Percentiles rank a stretch among this genome's conserved stretches.
Conservation (phyloP, 202 grass and related monocot genomes). For the Setaria italica region DNA sequence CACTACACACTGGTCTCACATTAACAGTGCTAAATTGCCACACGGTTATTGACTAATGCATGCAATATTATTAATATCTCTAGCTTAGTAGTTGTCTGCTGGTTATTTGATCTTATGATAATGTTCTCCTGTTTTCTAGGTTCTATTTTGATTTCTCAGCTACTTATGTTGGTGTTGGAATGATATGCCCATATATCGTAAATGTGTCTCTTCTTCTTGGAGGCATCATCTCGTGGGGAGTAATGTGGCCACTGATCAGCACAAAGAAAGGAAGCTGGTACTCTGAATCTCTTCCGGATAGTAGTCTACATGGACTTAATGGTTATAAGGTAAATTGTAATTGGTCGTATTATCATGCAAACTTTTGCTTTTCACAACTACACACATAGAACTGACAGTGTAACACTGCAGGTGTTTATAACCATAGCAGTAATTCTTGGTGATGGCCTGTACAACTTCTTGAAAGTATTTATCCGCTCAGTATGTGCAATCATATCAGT, state of each 20-base stretch:
- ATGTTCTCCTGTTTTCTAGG: slow-evolving; percentile 36
- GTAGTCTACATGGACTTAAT: slow-evolving; percentile 73
- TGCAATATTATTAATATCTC: background rate
- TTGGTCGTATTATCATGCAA: background rate
- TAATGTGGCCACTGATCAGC: slow-evolving; percentile 92
- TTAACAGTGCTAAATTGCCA: background rate
- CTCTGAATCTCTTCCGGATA: slow-evolving; percentile 42
- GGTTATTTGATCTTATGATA: background rate
- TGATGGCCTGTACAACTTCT: slow-evolving; percentile 82
- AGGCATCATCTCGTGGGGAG: slow-evolving; percentile 74
- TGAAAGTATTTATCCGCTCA: slow-evolving; percentile 51
- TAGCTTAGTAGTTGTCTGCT: background rate
- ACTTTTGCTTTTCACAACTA: background rate
- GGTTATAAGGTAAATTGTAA: slow-evolving; percentile 64
- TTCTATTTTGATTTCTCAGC: slow-evolving; percentile 92
- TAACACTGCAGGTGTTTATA: slow-evolving; percentile 75
- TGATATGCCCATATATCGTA: slow-evolving; percentile 91
- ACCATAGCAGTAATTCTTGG: slow-evolving; percentile 88
- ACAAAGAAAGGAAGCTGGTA: slow-evolving; percentile 84
- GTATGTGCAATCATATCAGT: background rate
- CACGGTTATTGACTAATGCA: background rate
- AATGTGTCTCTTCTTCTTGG: slow-evolving; percentile 77
- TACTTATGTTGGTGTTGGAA: slow-evolving; percentile 91
- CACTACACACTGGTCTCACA: background rate
- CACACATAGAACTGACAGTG: slow-evolving; percentile 10